Percentiles rank a stretch among this genome's conserved stretches.
Evolutionary conservation across 1,284 basidiomycete species (phyloP).

Genomic region (Trametes pubescens): DNA sequence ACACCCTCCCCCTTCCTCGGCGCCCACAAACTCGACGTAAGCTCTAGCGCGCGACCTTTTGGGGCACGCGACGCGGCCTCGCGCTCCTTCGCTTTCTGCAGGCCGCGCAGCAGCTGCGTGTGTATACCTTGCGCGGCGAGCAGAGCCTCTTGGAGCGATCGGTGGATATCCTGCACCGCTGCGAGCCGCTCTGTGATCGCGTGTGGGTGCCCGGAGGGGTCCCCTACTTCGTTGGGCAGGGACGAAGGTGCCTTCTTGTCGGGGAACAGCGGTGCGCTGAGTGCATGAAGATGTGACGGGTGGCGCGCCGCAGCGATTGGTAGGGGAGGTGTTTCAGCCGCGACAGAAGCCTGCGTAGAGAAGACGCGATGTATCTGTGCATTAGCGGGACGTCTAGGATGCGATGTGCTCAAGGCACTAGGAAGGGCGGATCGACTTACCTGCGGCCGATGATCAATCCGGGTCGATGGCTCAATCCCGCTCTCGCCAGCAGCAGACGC

Average conservation of each 20-base stretch:
- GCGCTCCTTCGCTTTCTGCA: constrained; percentile 13
- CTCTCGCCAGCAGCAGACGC: background rate
- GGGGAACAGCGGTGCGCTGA: constrained; percentile 31
- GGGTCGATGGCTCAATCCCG: background rate
- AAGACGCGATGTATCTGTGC: background rate
- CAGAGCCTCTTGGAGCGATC: constrained; percentile 29
- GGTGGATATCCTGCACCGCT: constrained; percentile 20
- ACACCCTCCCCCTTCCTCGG: constrained; percentile 8
- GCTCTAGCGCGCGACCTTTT: constrained; percentile 1
- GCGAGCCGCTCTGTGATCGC: constrained; percentile 31
- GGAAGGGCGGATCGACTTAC: background rate
- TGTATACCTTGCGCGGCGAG: constrained; percentile 21
- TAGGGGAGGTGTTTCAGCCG: constrained; percentile 41
- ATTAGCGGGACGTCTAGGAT: background rate
- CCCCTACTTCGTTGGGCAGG: background rate
- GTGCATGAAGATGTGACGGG: constrained; percentile 43
- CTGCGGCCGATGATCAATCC: background rate
- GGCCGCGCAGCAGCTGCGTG: constrained; percentile 21
- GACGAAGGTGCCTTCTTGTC: background rate
- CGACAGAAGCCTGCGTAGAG: constrained; percentile 15
- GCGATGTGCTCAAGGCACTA: background rate
- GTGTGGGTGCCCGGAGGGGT: constrained; percentile 9
- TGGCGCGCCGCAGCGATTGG: constrained; percentile 60
- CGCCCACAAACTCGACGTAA: constrained; percentile 26
- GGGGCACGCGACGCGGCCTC: background rate